Evolutionary conservation across 2,329 filamentous ascomycete genomes (phyloP).

Genomic region (Xylariaceae sp.): DNA sequence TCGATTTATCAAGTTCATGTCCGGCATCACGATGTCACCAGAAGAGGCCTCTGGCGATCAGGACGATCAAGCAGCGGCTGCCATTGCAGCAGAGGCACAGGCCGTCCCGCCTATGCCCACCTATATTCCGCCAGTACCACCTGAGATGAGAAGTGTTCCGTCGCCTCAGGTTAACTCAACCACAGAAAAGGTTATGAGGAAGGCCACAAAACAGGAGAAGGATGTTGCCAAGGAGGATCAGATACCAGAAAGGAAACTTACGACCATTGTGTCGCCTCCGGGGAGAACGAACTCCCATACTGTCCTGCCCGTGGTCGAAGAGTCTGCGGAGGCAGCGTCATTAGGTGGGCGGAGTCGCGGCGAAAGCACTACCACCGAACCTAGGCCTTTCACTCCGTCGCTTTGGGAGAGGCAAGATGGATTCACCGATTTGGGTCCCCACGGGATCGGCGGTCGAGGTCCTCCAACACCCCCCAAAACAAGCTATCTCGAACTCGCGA

Average conservation of each 20-base stretch:
- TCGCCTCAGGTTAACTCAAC: constrained; percentile 33
- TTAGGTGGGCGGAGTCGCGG: constrained; percentile 56
- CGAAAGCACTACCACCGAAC: constrained; percentile 36
- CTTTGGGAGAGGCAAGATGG: constrained; percentile 34
- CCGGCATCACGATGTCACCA: constrained; percentile 80
- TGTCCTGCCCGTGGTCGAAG: constrained; percentile 79
- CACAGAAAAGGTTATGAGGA: constrained; percentile 30
- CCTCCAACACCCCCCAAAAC: constrained; percentile 49
- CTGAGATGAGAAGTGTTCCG: constrained; percentile 31
- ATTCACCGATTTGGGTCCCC: constrained; percentile 33
- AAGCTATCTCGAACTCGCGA: constrained; percentile 38
- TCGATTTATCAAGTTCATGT: constrained; percentile 89
- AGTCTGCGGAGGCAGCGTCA: constrained; percentile 74
- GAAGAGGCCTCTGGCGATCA: constrained; percentile 75
- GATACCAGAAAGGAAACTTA: constrained; percentile 33
- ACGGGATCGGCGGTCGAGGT: constrained; percentile 32
- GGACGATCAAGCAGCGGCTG: constrained; percentile 53
- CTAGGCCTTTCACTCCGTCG: constrained; percentile 35
- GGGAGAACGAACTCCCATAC: constrained; percentile 31
- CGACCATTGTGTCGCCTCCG: constrained; percentile 24
- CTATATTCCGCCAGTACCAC: constrained; percentile 33
- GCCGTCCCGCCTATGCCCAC: constrained; percentile 26
- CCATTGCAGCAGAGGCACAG: constrained; percentile 30
- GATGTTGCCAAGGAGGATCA: constrained; percentile 32
- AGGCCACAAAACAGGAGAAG: constrained; percentile 31